These are phyloP conservation scores for Spinellus fusiger DNA, from an alignment of 192 early-diverging fungal genomes.

Conservation along the genomic window DNA sequence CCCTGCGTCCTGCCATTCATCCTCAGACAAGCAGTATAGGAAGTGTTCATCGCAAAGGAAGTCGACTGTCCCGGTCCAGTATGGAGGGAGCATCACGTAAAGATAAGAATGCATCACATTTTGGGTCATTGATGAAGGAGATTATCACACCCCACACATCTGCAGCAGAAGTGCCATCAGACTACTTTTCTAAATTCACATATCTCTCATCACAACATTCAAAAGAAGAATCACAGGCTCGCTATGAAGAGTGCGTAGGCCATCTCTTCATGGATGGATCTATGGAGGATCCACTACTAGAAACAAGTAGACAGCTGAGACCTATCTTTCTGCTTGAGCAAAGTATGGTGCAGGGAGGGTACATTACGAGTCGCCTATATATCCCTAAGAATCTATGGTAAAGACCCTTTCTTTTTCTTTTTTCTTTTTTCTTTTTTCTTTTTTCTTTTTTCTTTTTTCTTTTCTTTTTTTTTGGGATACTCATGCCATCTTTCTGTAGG, in stretches of 20 bases:
- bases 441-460: neutral
- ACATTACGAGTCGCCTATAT: conserved; percentile 18
- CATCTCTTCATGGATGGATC: neutral
- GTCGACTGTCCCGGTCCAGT: conserved; percentile 9
- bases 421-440: neutral
- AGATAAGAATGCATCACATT: neutral
- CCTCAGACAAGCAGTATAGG: neutral
- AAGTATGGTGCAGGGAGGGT: conserved; percentile 21
- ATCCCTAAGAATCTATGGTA: conserved; percentile 33
- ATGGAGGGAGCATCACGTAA: conserved; percentile 11
- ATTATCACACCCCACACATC: neutral
- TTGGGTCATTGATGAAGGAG: conserved; percentile 8
- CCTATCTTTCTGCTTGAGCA: conserved; percentile 16
- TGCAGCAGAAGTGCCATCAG: neutral
- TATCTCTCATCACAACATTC: neutral
- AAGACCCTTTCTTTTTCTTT: no score
- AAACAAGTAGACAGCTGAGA: conserved; percentile 1
- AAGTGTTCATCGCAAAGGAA: conserved; percentile 9
- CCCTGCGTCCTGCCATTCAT: neutral
- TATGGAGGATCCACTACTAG: neutral
- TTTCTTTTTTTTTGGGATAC: neutral
- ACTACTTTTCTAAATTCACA: neutral
- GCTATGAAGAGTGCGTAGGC: neutral
- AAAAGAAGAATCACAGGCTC: neutral
- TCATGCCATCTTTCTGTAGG: neutral